A percentile compares a stretch with the other conserved stretches of the same genome.
These are phyloP conservation scores for Pichia sporocuriosa DNA, from an alignment of 805 yeast genomes.

Conservation along the genomic window DNA sequence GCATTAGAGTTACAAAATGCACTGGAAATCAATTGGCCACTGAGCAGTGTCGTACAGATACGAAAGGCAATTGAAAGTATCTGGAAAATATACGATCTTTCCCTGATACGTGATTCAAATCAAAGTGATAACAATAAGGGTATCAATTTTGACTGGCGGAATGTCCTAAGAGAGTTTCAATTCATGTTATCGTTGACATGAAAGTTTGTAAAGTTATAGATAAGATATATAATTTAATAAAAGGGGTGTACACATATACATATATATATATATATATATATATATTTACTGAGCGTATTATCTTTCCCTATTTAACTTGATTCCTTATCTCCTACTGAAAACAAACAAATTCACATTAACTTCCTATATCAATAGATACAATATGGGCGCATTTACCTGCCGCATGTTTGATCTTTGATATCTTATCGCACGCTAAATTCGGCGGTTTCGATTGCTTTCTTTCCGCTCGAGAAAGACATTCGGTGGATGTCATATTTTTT, in stretches of 20 bases:
- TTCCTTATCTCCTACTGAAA: too few species aligned
- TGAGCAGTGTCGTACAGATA: slow-evolving; percentile 20
- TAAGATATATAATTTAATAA: not conserved
- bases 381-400: too few species aligned
- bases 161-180: slow-evolving; percentile 20
- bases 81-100: slow-evolving; percentile 26
- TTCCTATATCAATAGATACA: too few species aligned
- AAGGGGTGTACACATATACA: not conserved
- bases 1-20: slow-evolving; percentile 18
- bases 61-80: slow-evolving; percentile 23
- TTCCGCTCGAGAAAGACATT: too few species aligned
- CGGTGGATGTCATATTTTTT: too few species aligned
- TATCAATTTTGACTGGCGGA: slow-evolving; percentile 24
- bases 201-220: not conserved
- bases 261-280: too few species aligned
- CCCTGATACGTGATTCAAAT: slow-evolving; percentile 4
- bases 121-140: slow-evolving; percentile 2
- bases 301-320: too few species aligned
- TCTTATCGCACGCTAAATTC: too few species aligned
- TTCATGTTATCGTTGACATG: slow-evolving; percentile 1
- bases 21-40: slow-evolving; percentile 25
- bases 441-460: too few species aligned
- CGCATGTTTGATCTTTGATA: too few species aligned
- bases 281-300: too few species aligned
- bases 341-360: too few species aligned